Evolutionary conservation across 345 rosid species (phyloP).

Genomic region (Gossypium thurberi): DNA sequence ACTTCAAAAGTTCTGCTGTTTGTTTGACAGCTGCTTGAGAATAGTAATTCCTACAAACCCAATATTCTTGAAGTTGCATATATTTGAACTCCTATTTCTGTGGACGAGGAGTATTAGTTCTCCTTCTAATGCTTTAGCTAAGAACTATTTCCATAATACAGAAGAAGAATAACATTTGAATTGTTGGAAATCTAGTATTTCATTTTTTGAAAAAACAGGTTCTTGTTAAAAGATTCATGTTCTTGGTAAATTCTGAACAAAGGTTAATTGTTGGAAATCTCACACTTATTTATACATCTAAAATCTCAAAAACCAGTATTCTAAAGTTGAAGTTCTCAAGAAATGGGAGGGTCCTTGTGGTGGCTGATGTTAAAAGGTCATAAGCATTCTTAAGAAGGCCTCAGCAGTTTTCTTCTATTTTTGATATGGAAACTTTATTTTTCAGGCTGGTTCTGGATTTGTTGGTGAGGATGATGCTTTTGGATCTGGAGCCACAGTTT

Average conservation of each 20-base stretch:
- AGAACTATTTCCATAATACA: neutral
- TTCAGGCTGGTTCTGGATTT: slow-evolving; percentile 55
- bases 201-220: neutral
- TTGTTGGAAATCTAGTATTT: slow-evolving; percentile 4
- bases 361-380: neutral
- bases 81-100: neutral
- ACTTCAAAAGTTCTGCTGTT: neutral
- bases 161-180: neutral
- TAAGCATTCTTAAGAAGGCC: slow-evolving; percentile 1
- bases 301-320: neutral
- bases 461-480: slow-evolving; percentile 80
- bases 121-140: neutral
- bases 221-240: neutral
- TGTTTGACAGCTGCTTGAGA: neutral
- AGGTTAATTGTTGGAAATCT: neutral
- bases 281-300: neutral
- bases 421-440: neutral
- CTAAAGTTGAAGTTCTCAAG: neutral
- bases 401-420: neutral
- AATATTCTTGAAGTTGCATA: neutral
- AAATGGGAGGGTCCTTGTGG: neutral
- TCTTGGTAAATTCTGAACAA: neutral
- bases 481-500: slow-evolving; percentile 58
- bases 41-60: neutral
- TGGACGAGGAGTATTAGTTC: neutral